Evolutionary conservation across 2,329 filamentous ascomycete species (phyloP).

Genomic region (Fusarium piperis): DNA sequence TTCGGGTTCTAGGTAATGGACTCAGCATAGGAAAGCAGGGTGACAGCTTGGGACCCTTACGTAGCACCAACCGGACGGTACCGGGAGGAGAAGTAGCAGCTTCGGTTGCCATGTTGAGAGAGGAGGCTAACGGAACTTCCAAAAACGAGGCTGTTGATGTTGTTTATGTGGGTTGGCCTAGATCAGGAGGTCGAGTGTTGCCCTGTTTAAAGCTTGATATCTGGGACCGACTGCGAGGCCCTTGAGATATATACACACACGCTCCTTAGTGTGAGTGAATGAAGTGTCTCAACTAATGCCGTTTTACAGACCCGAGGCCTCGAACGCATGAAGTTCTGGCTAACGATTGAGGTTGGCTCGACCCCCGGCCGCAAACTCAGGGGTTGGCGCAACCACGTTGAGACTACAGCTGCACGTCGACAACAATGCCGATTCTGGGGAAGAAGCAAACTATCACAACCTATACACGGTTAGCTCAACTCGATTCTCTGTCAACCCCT

Average conservation of each 20-base stretch:
- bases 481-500: background rate
- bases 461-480: constrained; percentile 1
- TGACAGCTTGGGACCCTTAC: constrained; percentile 3
- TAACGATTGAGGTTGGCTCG: background rate
- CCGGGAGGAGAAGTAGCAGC: constrained; percentile 18
- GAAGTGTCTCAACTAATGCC: background rate
- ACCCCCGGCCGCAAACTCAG: background rate
- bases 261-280: background rate
- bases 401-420: background rate
- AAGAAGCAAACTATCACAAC: background rate
- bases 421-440: background rate
- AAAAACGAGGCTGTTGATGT: background rate
- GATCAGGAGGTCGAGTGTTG: background rate
- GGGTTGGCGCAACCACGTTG: background rate
- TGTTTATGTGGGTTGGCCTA: background rate
- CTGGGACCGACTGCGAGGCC: background rate
- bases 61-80: constrained; percentile 26
- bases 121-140: background rate
- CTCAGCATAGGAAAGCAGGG: background rate
- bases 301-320: background rate
- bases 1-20: background rate
- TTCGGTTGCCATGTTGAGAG: constrained; percentile 17
- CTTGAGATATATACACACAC: background rate
- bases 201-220: background rate
- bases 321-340: background rate